Evolutionary conservation across 2,329 filamentous ascomycete species (phyloP).

Genomic region (Ophiostoma montium): DNA sequence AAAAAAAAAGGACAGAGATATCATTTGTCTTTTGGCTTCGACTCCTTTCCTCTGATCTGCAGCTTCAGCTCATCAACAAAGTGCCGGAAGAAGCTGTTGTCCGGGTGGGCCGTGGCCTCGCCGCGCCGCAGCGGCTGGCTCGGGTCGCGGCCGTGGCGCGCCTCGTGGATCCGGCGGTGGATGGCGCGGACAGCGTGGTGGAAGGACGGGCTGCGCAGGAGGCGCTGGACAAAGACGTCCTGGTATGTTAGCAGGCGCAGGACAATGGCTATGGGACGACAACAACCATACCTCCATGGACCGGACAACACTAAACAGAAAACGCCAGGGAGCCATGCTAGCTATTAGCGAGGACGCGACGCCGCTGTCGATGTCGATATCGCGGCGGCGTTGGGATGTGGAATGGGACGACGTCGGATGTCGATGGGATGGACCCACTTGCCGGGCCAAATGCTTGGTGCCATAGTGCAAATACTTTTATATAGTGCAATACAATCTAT

Average conservation of each 20-base stretch:
- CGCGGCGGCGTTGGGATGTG: slow-evolving; percentile 2
- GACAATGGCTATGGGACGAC: no score
- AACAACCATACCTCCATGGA: slow-evolving; percentile 9
- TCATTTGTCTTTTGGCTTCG: background rate
- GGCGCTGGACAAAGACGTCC: slow-evolving; percentile 15
- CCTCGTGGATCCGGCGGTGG: slow-evolving; percentile 34
- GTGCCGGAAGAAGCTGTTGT: slow-evolving; percentile 27
- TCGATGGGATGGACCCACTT: no score
- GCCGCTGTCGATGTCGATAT: no score
- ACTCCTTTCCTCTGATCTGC: slow-evolving; percentile 28
- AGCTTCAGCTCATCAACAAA: slow-evolving; percentile 38
- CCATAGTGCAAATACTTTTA: background rate
- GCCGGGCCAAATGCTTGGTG: background rate
- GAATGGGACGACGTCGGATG: background rate
- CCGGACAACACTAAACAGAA: slow-evolving; percentile 9
- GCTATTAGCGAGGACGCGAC: no score
- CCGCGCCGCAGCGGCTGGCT: slow-evolving; percentile 36
- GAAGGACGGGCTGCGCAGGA: slow-evolving; percentile 36
- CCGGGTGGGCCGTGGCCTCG: slow-evolving; percentile 33
- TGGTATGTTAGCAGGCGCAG: background rate
- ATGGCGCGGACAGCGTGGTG: slow-evolving; percentile 36
- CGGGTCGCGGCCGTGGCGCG: slow-evolving; percentile 33
- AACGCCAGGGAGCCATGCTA: slow-evolving; percentile 12
- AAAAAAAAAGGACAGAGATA: no score
- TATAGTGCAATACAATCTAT: no score